Base-by-base conservation (phyloP, 352 stramenopile genomes). In the Thalassiosira delicatula region DNA sequence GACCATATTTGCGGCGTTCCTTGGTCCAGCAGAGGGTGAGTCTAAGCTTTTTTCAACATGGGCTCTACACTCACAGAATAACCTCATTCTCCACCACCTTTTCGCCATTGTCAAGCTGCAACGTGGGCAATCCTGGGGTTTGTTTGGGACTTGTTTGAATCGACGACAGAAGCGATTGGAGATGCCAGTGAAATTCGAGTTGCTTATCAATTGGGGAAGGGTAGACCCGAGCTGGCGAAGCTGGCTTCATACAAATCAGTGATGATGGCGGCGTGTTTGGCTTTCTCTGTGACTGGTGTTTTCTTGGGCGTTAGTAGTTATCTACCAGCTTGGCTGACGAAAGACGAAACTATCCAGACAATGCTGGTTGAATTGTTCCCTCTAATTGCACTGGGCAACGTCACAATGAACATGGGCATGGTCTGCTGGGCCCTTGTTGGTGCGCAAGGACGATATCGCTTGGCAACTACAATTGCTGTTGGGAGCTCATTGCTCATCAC, bases 341-440 rank as follows among this genome's bases (percentile, higher is more conserved):
- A 49, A 27, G 87, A 93, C 51, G 1, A 62, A 23, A 89, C 84
- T 12, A 81, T 93, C 42, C 86, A 93, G 73, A 33, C 68, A 25
- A 87, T 94, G 71, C 59, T 94, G 32, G 60, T 74, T 33, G 71
- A 88, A 25, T 35, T 88, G 27, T 79, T 94, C 33, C 88, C 90
- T 32, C 62, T 93, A 35, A 61, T 91, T 30, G 87, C 84, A 12
- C 71, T 93, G 51, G 88, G 87, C 12, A 91, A 93, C 67, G 75
- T 94, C n/a, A 78, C 77, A 0, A 90, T 94, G 84, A 81, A 66
- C 33, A 65, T 88, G 32, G 90, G 90, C n/a, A 92, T 89, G 66
- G 75, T 88, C n/a, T 80, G 61, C 25, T 92, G 88, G 90, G 75
- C 80, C n/a, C 46, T 93, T 25, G 49, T 94, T 60, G 89, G 87